Base-by-base conservation (phyloP, 139 green algal genomes). In the Micractinium conductrix region DNA sequence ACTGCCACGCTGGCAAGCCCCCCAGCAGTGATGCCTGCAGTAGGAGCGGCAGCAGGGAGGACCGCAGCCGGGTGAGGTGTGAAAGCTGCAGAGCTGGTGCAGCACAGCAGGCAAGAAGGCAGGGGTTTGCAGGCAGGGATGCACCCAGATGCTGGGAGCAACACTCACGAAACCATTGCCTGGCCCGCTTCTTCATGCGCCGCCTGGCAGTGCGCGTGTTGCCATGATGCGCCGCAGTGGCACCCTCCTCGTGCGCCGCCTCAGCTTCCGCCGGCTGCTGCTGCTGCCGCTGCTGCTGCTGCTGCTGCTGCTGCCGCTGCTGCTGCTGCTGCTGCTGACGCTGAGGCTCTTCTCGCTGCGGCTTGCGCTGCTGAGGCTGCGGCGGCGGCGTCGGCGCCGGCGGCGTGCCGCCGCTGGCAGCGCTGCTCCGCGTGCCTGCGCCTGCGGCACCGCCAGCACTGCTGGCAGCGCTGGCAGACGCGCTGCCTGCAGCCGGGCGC, bases 301-400 rank as follows among this genome's bases (percentile, higher is more conserved):
- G 35, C 50, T 71, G 75, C 75, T 50, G 40, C 71, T 38, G 74
- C 74, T 30, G 48, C 35, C 45, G 50, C 75, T 81, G 75, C 53
- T 69, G 75, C 53, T 71, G 35, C 35, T 53, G n/a, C 67, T 44
- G 67, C 67, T 43, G 24, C 71, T 78, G 43, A 28, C 3, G 28
- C 72, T 30, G 26, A 26, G 42, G 9, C 43, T 42, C 24, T 43
- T 78, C 38, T 30, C 3, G 28, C 72, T 30, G 26, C 24, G 42
- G 9, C 43, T 42, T 2, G 6, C 16, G 6, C 30, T 8, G 45
- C 45, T 38, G 48, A 7, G 9, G 37, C 37, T 55, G n/a, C 53
- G 38, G 37, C 76, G 22, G 33, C 22, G 16, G 21, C 10, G 26
- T 12, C 35, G 44, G 45, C 75, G 38, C n/a, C 22, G 44, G 45